Evolutionary conservation across 2,329 filamentous ascomycete genomes (phyloP).

Genomic region (Pseudofabraea citricarpa): DNA sequence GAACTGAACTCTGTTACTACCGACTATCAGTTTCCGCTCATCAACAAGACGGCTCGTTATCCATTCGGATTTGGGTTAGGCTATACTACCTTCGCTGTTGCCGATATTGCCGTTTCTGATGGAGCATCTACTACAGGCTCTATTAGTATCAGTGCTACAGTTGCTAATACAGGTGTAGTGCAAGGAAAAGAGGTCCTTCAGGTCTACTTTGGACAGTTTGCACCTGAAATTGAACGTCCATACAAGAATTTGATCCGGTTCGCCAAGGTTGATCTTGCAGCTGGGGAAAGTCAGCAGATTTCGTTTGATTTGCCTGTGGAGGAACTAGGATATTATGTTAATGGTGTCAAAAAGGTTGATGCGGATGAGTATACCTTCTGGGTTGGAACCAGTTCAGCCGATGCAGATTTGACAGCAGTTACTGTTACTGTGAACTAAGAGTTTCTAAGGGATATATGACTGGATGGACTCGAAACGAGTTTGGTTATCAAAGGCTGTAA

Average conservation of each 20-base stretch:
- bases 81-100: neutral
- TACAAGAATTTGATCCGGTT: slow-evolving; percentile 1
- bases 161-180: neutral
- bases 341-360: neutral
- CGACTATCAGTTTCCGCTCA: neutral
- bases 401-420: neutral
- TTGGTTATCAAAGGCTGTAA: too few species aligned
- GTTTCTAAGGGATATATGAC: too few species aligned
- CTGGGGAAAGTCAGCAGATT: neutral
- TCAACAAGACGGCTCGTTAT: neutral
- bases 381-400: neutral
- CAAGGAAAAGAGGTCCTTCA: neutral
- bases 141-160: neutral
- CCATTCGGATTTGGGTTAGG: neutral
- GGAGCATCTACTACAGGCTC: neutral
- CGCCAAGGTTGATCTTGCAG: neutral
- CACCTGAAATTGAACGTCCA: slow-evolving; percentile 1
- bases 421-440: too few species aligned
- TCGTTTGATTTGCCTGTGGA: neutral
- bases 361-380: slow-evolving; percentile 1
- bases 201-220: neutral
- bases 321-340: neutral
- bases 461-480: too few species aligned
- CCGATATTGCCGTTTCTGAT: neutral
- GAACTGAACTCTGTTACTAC: neutral